phyloP scores from a whole-genome alignment of 83 land plant genomes.

The Picea mariana region DNA sequence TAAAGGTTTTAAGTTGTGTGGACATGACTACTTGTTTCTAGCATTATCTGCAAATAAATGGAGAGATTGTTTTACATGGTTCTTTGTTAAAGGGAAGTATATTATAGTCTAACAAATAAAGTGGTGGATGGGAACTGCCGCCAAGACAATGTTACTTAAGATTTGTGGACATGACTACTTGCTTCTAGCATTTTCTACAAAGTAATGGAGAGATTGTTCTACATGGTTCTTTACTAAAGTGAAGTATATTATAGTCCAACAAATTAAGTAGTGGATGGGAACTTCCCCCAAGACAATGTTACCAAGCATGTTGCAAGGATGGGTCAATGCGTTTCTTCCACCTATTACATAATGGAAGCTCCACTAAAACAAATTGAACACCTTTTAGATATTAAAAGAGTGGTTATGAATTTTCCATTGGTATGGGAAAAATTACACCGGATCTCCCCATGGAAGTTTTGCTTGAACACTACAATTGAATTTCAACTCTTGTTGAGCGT shows the following conservation, averaged over 20 bases:
- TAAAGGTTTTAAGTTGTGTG: conserved; percentile 66
- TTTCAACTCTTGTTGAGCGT: conserved; percentile 58
- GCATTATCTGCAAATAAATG: conserved; percentile 91
- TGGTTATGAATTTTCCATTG: conserved; percentile 74
- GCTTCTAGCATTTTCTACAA: conserved; percentile 89
- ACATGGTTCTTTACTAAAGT: conserved; percentile 91
- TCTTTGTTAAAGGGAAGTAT: conserved; percentile 62
- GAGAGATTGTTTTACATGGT: conserved; percentile 84
- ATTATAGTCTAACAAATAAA: conserved; percentile 31
- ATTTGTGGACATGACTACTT: conserved; percentile 62
- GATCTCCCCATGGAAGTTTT: conserved; percentile 62
- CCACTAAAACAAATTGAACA: conserved; percentile 36
- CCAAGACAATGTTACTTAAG: conserved; percentile 58
- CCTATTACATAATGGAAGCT: conserved; percentile 68
- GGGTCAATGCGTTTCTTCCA: conserved; percentile 94
- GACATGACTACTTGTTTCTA: conserved; percentile 63
- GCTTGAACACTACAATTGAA: conserved; percentile 49
- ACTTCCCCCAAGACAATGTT: conserved; percentile 50
- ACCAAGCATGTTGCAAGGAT: conserved; percentile 98
- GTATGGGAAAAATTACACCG: conserved; percentile 73
- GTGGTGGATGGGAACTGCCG: conserved; percentile 87
- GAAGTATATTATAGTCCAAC: conserved; percentile 15
- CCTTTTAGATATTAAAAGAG: conserved; percentile 49
- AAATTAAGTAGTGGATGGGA: conserved; percentile 80
- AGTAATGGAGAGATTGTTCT: conserved; percentile 77